These are phyloP conservation scores for Glutinoglossum americanum DNA, from an alignment of 495 filamentous ascomycete species.

Conservation along the genomic window DNA sequence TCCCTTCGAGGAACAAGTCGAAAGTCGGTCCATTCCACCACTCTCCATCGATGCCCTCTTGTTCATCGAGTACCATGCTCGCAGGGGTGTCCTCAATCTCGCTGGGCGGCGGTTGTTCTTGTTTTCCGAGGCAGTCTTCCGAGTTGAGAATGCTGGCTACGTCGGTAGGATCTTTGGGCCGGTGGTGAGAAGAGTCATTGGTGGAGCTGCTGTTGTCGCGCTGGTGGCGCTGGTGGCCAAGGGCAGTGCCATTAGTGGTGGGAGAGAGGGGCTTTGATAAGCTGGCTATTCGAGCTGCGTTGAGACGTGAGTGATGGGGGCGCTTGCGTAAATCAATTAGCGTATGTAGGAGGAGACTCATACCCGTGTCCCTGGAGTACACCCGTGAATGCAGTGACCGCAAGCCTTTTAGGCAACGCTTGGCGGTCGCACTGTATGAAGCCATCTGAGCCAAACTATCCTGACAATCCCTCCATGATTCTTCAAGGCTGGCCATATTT, in stretches of 20 bases:
- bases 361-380: neutral
- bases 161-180: neutral
- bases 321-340: too few species aligned
- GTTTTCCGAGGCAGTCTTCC: too few species aligned
- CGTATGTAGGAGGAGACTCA: neutral
- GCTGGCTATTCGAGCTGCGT: neutral
- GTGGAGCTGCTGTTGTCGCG: too few species aligned
- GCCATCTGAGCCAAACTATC: neutral
- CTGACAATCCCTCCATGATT: neutral
- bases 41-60: neutral
- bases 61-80: neutral
- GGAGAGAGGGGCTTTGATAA: too few species aligned
- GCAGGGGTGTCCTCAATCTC: too few species aligned
- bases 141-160: neutral
- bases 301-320: neutral
- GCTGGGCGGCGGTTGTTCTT: too few species aligned
- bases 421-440: neutral
- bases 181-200: neutral
- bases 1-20: neutral
- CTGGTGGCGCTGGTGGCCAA: too few species aligned
- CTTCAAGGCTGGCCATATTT: neutral
- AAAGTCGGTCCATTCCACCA: neutral
- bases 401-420: neutral
- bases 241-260: too few species aligned
- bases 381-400: neutral